Percentiles rank a stretch among this genome's conserved stretches.
phyloP scores from a whole-genome alignment of 179 eudicot species.

The Silene noctiflora region DNA sequence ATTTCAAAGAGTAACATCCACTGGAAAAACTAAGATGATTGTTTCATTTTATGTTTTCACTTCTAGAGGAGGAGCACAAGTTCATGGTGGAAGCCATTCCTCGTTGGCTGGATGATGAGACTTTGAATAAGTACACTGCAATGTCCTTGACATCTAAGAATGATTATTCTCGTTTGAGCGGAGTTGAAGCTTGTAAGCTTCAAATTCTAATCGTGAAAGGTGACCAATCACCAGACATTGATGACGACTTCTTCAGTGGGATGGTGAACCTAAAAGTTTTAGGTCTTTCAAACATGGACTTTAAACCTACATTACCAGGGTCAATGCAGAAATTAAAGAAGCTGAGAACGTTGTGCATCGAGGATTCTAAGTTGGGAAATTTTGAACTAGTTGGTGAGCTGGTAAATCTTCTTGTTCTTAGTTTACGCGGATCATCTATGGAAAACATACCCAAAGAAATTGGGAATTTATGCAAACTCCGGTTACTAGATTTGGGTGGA shows the following conservation, averaged over 20 bases:
- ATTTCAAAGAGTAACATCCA: not conserved
- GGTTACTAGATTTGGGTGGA: slow-evolving; percentile 14
- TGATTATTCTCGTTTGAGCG: not conserved
- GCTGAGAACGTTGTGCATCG: slow-evolving; percentile 9
- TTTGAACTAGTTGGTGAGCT: slow-evolving; percentile 5
- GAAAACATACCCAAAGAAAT: slow-evolving; percentile 10
- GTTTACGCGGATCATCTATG: slow-evolving; percentile 9
- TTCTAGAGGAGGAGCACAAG: slow-evolving; percentile 6
- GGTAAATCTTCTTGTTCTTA: slow-evolving; percentile 12
- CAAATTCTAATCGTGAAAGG: slow-evolving; percentile 9
- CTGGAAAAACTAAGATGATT: no score
- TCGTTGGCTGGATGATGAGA: slow-evolving; percentile 8
- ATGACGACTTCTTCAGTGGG: not conserved
- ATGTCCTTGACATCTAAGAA: slow-evolving; percentile 6
- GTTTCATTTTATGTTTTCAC: no score
- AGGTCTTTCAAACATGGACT: not conserved
- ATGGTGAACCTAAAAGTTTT: slow-evolving; percentile 15
- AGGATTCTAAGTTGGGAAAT: not conserved
- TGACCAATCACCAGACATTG: not conserved
- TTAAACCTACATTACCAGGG: not conserved
- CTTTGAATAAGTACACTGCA: slow-evolving; percentile 8
- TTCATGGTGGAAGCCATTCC: slow-evolving; percentile 15
- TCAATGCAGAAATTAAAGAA: slow-evolving; percentile 7
- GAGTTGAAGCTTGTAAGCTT: not conserved
- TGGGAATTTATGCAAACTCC: slow-evolving; percentile 14